Percentiles rank a stretch among this genome's conserved stretches.
These are phyloP conservation scores for Ophiocordyceps sinensis DNA, from an alignment of 2,329 filamentous ascomycete genomes.

Conservation along the genomic window DNA sequence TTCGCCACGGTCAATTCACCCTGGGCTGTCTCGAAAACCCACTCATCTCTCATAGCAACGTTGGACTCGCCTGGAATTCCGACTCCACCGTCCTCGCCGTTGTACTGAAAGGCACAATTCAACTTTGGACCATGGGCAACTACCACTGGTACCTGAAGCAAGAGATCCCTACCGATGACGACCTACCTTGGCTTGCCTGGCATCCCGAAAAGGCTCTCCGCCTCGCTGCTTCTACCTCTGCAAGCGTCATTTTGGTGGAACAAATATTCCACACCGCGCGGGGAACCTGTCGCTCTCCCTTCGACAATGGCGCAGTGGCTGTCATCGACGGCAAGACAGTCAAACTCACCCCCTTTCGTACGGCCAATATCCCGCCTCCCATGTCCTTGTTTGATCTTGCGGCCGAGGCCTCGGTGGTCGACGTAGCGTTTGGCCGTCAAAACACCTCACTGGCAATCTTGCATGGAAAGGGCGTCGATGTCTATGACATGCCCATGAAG, in stretches of 20 bases:
- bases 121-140: conserved; percentile 94
- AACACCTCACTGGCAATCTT: conserved; percentile 58
- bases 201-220: conserved; percentile 73
- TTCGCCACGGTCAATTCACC: conserved; percentile 90
- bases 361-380: conserved; percentile 79
- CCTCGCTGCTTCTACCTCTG: conserved; percentile 40
- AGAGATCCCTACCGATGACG: conserved; percentile 43
- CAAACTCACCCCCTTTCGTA: conserved; percentile 73
- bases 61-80: conserved; percentile 71
- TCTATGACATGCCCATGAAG: conserved; percentile 56
- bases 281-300: conserved; percentile 53
- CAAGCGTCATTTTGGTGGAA: conserved; percentile 43
- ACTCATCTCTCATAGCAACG: conserved; percentile 36
- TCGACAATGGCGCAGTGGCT: conserved; percentile 66
- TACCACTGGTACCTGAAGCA: conserved; percentile 98
- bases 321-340: conserved; percentile 71
- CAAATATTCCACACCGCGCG: conserved; percentile 53
- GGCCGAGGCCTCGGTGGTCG: conserved; percentile 48
- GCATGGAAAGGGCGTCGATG: conserved; percentile 47
- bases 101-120: conserved; percentile 57
- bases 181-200: conserved; percentile 43
- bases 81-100: conserved; percentile 87
- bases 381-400: conserved; percentile 72
- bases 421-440: conserved; percentile 57
- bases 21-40: conserved; percentile 51